Evolutionary conservation across 1,139 yeast genomes (phyloP).

Genomic region (Scheffersomyces illinoinensis): DNA sequence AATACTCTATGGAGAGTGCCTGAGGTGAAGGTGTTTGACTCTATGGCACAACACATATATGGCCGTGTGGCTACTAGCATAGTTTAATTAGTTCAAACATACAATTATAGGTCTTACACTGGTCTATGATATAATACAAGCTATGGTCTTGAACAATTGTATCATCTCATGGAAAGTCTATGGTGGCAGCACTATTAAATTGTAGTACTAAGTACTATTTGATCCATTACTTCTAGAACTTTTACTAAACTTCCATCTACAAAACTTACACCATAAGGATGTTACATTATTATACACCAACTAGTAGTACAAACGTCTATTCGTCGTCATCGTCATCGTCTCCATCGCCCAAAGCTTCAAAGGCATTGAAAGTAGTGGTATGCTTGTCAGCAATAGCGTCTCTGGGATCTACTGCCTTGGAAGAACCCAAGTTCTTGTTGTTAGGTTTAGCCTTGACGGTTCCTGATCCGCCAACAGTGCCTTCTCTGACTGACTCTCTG

Average conservation of each 20-base stretch:
- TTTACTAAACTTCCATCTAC: background rate
- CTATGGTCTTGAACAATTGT: background rate
- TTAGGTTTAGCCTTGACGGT: constrained; percentile 62
- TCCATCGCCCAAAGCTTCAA: constrained; percentile 72
- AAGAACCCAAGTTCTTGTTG: constrained; percentile 71
- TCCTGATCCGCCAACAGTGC: constrained; percentile 15
- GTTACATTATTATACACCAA: background rate
- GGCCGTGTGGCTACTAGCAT: no score
- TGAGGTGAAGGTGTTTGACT: no score
- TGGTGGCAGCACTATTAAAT: background rate
- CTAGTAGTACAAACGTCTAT: background rate
- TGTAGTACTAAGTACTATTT: background rate
- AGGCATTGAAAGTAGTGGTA: constrained; percentile 69
- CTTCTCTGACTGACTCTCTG: constrained; percentile 46
- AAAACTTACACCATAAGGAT: background rate
- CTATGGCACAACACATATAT: no score
- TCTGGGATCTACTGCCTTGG: constrained; percentile 71
- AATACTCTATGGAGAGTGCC: no score
- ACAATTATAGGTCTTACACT: no score
- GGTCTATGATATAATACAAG: background rate
- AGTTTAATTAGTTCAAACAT: background rate
- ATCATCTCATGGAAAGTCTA: background rate
- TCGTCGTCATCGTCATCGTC: constrained; percentile 44
- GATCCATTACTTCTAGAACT: no score
- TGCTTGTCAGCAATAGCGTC: constrained; percentile 70